A percentile compares a stretch with the other conserved stretches of the same genome.
Conservation (phyloP, 2,329 filamentous ascomycete genomes). For the Pleoardoris graminearum region DNA sequence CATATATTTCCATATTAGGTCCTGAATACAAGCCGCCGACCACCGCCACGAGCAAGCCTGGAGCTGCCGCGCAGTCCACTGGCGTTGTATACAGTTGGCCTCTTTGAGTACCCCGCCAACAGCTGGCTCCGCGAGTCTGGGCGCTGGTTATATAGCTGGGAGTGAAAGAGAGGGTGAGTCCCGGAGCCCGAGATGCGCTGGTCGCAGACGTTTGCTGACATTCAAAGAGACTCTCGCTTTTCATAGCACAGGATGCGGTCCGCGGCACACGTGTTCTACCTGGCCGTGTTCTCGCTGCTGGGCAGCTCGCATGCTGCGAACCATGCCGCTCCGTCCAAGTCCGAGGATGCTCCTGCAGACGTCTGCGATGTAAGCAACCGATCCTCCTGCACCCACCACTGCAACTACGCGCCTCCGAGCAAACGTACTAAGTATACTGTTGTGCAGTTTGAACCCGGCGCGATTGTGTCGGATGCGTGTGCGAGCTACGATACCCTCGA, state of each 20-base stretch:
- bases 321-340: conserved; percentile 44
- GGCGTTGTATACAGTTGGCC: conserved; percentile 42
- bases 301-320: conserved; percentile 51
- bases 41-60: conserved; percentile 29
- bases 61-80: conserved; percentile 19
- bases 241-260: conserved; percentile 52
- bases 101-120: conserved; percentile 37
- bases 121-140: conserved; percentile 24
- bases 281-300: conserved; percentile 64
- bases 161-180: conserved; percentile 21
- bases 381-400: conserved; percentile 22
- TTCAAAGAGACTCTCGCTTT: conserved; percentile 18
- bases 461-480: conserved; percentile 92
- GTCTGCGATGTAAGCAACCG: conserved; percentile 59
- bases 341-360: conserved; percentile 48
- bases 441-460: conserved; percentile 78
- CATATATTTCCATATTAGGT: conserved; percentile 27
- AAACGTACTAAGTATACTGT: conserved; percentile 40
- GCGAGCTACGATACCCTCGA: conserved; percentile 92
- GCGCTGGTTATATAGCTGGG: conserved; percentile 26
- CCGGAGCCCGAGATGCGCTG: conserved; percentile 19
- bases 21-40: conserved; percentile 20
- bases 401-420: conserved; percentile 19
- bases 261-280: conserved; percentile 61
- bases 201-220: conserved; percentile 43